These are phyloP conservation scores for Didymella sp. DNA, from an alignment of 2,329 filamentous ascomycete species.

Conservation along the genomic window DNA sequence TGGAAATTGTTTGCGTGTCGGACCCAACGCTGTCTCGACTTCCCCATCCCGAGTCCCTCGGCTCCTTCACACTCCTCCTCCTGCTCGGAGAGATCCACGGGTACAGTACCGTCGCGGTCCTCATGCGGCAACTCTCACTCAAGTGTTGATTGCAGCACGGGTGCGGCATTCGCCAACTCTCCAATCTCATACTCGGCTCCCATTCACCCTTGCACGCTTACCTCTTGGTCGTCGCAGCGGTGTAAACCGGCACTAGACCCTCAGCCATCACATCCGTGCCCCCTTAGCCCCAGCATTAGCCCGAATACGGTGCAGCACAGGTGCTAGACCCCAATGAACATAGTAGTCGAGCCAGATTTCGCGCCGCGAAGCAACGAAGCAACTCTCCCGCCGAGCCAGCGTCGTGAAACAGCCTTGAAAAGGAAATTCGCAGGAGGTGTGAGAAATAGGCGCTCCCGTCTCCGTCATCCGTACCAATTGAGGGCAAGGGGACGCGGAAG, in stretches of 20 bases:
- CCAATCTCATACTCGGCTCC: too few species aligned
- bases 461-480: constrained; percentile 5
- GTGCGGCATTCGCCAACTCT: constrained; percentile 2
- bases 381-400: not conserved
- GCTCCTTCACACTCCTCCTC: not conserved
- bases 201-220: too few species aligned
- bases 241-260: not conserved
- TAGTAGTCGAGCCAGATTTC: too few species aligned
- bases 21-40: not conserved
- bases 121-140: not conserved
- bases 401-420: not conserved
- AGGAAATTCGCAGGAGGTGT: not conserved
- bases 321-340: too few species aligned
- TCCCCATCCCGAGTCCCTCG: not conserved
- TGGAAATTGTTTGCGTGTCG: too few species aligned
- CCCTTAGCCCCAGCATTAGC: not conserved
- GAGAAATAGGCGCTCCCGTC: constrained; percentile 13
- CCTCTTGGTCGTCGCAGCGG: not conserved
- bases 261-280: constrained; percentile 1
- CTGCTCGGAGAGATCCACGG: not conserved
- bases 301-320: too few species aligned
- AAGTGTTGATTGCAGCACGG: constrained; percentile 6
- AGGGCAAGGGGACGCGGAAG: not conserved
- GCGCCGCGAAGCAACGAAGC: not conserved
- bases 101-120: not conserved